These are phyloP conservation scores for Diaporthe aspalathi DNA, from an alignment of 2,329 filamentous ascomycete species.

Conservation along the genomic window DNA sequence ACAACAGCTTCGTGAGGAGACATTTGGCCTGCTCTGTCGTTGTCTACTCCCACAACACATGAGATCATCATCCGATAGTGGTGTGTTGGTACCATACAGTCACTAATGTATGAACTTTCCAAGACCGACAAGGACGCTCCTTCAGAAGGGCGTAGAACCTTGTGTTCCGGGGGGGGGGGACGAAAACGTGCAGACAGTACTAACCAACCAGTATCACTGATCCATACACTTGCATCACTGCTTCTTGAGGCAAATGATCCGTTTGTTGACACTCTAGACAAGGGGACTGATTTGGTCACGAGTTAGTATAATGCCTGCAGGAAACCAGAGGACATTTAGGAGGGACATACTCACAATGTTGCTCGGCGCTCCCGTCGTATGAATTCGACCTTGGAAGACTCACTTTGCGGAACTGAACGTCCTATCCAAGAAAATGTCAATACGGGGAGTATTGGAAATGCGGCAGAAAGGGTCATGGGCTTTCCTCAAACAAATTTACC, in stretches of 20 bases:
- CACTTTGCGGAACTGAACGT: constrained; percentile 31
- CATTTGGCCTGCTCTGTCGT: neutral
- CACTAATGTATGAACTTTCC: neutral
- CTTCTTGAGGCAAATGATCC: neutral
- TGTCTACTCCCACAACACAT: neutral
- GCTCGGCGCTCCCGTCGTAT: constrained; percentile 35
- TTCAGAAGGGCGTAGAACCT: too few species aligned
- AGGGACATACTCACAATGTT: constrained; percentile 23
- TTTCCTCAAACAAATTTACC: constrained; percentile 26
- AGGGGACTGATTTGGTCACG: neutral
- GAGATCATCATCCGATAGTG: too few species aligned
- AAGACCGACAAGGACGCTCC: neutral
- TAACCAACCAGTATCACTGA: constrained; percentile 26
- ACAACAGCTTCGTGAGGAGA: neutral
- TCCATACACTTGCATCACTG: constrained; percentile 32
- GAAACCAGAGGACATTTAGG: neutral
- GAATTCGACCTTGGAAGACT: constrained; percentile 30
- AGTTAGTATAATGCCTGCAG: neutral
- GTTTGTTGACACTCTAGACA: constrained; percentile 1
- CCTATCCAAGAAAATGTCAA: neutral
- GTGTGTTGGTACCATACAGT: too few species aligned
- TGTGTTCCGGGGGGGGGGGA: neutral
- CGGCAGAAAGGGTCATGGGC: neutral
- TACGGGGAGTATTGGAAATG: neutral
- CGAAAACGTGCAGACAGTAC: neutral